Conservation (phyloP, 2,329 filamentous ascomycete genomes). For the Penicillium hordei region DNA sequence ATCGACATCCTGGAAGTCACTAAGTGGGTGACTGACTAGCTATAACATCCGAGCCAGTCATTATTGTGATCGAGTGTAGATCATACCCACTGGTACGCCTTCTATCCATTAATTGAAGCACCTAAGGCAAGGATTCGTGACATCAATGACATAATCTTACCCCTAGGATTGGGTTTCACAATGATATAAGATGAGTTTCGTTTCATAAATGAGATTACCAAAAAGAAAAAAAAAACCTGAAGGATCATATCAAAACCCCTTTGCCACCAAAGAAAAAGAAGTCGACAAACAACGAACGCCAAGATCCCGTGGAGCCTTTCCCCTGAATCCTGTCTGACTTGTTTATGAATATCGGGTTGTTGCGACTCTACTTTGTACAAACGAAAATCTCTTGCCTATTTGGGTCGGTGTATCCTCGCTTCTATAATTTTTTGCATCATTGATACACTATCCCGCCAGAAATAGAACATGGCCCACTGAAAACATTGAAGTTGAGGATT, state of each 20-base stretch:
- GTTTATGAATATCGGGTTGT: not conserved
- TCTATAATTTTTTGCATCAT: not conserved
- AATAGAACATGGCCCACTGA: constrained; percentile 1
- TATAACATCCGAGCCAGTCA: constrained; percentile 3
- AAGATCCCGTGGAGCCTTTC: constrained; percentile 6
- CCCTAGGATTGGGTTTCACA: not conserved
- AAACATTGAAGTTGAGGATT: not conserved
- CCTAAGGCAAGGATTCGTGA: not conserved
- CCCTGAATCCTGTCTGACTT: constrained; percentile 6
- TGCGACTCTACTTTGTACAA: not conserved
- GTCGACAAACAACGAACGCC: not conserved
- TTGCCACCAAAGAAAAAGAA: not conserved
- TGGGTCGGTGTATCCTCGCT: not conserved
- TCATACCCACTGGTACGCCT: constrained; percentile 1
- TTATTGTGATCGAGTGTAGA: constrained; percentile 6
- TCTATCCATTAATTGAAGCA: not conserved
- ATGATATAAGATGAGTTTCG: not conserved
- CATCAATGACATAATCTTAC: not conserved
- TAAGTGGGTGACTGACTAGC: constrained; percentile 4
- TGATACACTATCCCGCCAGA: not conserved
- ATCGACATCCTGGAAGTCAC: constrained; percentile 6
- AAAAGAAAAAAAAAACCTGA: not conserved
- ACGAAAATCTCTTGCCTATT: constrained; percentile 8
- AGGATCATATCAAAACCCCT: not conserved
- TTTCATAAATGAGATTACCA: not conserved